Evolutionary conservation across 164 flowering plant species (phyloP).

Genomic region (Aristolochia fimbriata): DNA sequence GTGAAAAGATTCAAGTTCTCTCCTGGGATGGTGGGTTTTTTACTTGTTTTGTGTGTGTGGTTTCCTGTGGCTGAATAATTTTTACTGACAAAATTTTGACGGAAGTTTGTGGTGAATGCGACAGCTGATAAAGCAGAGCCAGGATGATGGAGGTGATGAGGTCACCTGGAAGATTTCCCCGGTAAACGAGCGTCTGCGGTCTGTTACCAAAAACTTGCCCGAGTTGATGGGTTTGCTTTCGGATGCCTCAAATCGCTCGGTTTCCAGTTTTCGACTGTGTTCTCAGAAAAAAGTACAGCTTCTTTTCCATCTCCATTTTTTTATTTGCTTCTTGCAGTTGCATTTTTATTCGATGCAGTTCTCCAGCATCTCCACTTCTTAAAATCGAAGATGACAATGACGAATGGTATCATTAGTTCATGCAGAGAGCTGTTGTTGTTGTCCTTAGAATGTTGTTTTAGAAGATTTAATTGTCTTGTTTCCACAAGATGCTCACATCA

Average conservation of each 20-base stretch:
- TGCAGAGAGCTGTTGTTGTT: too few species aligned
- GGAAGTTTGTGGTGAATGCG: neutral
- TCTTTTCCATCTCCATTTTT: neutral
- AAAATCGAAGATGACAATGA: too few species aligned
- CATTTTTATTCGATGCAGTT: neutral
- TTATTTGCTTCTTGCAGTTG: neutral
- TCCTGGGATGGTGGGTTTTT: conserved; percentile 73
- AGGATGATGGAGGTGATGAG: conserved; percentile 89
- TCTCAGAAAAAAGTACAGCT: conserved; percentile 33
- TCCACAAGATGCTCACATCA: too few species aligned
- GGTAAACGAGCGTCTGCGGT: conserved; percentile 68
- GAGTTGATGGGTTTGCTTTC: conserved; percentile 40
- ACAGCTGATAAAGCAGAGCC: conserved; percentile 87
- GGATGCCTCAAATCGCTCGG: conserved; percentile 52
- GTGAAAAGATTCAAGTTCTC: conserved; percentile 79
- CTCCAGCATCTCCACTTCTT: too few species aligned
- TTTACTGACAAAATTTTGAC: neutral
- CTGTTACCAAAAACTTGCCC: conserved; percentile 50
- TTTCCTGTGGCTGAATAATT: neutral
- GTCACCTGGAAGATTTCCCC: conserved; percentile 96
- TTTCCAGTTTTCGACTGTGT: conserved; percentile 35
- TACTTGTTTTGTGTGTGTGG: neutral
- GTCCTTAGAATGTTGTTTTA: too few species aligned
- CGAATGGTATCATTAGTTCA: too few species aligned
- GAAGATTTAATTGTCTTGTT: too few species aligned